Conservation (phyloP, 176 grass and related monocot species). For the Echinochloa phyllopogon region DNA sequence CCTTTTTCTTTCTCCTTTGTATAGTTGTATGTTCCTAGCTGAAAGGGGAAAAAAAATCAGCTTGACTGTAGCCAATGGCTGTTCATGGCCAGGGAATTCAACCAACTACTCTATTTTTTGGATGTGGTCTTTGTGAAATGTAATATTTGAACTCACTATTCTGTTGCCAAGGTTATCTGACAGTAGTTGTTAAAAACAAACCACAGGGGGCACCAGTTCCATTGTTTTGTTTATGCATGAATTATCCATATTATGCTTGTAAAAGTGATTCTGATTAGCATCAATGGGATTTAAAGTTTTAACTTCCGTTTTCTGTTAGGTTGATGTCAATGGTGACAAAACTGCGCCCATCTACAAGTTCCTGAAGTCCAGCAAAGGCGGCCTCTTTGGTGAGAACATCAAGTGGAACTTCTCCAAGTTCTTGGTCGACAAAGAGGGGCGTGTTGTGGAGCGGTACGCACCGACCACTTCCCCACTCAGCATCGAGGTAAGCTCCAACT, state of each 20-base stretch:
- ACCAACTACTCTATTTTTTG: conserved; percentile 5
- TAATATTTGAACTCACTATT: not conserved
- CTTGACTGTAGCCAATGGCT: not conserved
- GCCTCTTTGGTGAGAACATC: conserved; percentile 72
- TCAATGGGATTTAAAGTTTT: not conserved
- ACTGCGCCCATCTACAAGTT: conserved; percentile 86
- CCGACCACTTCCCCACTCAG: conserved; percentile 86
- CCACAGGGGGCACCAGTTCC: not conserved
- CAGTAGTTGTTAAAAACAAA: not conserved
- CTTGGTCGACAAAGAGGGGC: conserved; percentile 83
- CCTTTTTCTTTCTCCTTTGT: not conserved
- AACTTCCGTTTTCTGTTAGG: conserved; percentile 43
- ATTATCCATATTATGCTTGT: conserved; percentile 11
- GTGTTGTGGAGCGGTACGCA: conserved; percentile 81
- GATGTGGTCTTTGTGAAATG: not conserved
- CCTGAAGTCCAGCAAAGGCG: conserved; percentile 80
- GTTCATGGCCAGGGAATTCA: not conserved
- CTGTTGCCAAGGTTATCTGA: not conserved
- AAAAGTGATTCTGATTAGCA: conserved; percentile 4
- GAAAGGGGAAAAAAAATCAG: not conserved
- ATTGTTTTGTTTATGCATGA: not conserved
- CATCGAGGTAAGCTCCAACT: conserved; percentile 63
- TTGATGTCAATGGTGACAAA: conserved; percentile 84
- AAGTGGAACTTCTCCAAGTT: conserved; percentile 99
- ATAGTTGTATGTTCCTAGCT: conserved; percentile 2